phyloP scores from a whole-genome alignment of 306 rosid species.

The Vigna nakashimae region DNA sequence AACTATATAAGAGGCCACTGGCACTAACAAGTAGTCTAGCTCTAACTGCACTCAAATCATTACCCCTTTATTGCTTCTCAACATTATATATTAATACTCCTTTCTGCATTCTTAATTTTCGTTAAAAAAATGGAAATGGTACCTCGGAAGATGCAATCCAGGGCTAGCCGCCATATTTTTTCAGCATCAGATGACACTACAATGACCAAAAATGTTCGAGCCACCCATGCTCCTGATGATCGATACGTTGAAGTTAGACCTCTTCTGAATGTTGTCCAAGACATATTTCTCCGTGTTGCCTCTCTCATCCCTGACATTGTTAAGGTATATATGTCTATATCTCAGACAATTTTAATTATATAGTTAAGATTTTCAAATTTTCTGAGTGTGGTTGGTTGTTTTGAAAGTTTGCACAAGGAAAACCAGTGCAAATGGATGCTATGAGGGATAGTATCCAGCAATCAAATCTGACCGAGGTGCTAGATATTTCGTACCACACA shows the following conservation, averaged over 20 bases:
- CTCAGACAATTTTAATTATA: background rate
- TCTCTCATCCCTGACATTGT: constrained; percentile 45
- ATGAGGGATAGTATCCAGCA: constrained; percentile 46
- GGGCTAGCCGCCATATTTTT: constrained; percentile 46
- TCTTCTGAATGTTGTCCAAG: constrained; percentile 59
- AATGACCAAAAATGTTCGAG: constrained; percentile 52
- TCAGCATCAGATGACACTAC: constrained; percentile 53
- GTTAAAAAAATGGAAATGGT: constrained; percentile 41
- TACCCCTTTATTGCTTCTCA: background rate
- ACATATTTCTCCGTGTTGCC: constrained; percentile 53
- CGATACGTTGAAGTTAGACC: constrained; percentile 51
- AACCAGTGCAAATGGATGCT: constrained; percentile 25
- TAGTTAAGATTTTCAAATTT: background rate
- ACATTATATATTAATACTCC: constrained; percentile 17
- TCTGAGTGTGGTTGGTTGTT: background rate
- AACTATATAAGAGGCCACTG: constrained; percentile 31
- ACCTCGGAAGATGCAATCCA: constrained; percentile 34
- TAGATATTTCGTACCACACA: constrained; percentile 50
- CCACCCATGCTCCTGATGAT: constrained; percentile 55
- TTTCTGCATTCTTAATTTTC: background rate
- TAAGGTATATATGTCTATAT: constrained; percentile 34
- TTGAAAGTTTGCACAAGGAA: constrained; percentile 43
- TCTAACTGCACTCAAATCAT: background rate
- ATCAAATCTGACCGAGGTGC: constrained; percentile 47
- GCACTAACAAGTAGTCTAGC: constrained; percentile 14